Evolutionary conservation across 257 asterid species (phyloP), one percentile per base, ranked within the genome.

Genomic region (Lithospermum erythrorhizon): DNA sequence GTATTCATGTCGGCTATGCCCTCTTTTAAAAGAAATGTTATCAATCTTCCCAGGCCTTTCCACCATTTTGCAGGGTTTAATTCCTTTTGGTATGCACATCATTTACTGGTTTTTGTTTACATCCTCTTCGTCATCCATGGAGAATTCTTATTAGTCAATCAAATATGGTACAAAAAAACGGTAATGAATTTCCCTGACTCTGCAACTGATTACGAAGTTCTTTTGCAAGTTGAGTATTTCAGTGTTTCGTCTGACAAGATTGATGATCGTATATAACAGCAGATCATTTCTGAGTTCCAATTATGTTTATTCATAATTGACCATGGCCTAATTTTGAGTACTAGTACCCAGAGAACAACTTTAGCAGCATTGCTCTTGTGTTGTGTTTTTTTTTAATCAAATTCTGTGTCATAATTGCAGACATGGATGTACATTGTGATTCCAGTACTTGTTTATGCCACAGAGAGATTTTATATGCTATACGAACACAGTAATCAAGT

Each of bases 31-130:
- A 72, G 91, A 61, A 90, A 82, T 47, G 85, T 82, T 22, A 74
- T 90, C 53, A 90, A 83, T 64, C 59, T 90, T 59, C 86, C 88
- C 0, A 58, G 77, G 66, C 90, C 93, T 0, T 78, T 87, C 55
- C 80, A 69, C 65, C 76, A 75, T 67, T 72, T 90, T 73, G 90
- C 95, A 0, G 98, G 98, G 56, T 90, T 90, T 59, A 90, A 90
- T n/a, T 65, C 96, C 23, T 87, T 90, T 60, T 87, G 98, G 98
- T 90, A 87, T 59, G 93, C 96, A 6, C 96, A 90, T 66, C 98
- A 87, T 73, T 57, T 90, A 70, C 73, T 90, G 70, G 85, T 68
- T 6, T 9, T 87, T 18, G 95, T 73, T 21, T 87, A 90, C 51
- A 18, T 82, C 68, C 84, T 90, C 78, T 63, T 90, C 70, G 68